phyloP scores from a whole-genome alignment of 305 asterid genomes.

The Ajuga reptans region DNA sequence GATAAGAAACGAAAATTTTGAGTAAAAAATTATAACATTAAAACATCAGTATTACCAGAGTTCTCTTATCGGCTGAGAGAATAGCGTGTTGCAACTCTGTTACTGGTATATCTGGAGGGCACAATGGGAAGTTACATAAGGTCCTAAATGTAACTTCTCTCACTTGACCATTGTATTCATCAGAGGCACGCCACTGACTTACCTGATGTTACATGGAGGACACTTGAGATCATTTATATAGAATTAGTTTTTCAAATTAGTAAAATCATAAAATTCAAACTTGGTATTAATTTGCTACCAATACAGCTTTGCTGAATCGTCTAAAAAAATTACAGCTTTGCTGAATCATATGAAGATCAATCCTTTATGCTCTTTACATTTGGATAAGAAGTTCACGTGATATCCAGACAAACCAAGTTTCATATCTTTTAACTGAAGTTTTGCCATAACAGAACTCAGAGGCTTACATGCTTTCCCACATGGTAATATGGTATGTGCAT shows the following conservation, averaged over 20 bases:
- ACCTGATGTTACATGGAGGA: slow-evolving; percentile 41
- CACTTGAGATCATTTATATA: slow-evolving; percentile 10
- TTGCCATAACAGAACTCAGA: neutral
- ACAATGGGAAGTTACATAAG: slow-evolving; percentile 78
- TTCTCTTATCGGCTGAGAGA: slow-evolving; percentile 56
- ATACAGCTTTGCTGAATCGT: neutral
- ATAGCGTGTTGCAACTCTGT: slow-evolving; percentile 72
- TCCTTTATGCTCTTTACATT: neutral
- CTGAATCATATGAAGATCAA: neutral
- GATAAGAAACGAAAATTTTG: too few species aligned
- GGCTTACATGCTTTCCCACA: neutral
- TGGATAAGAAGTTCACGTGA: neutral
- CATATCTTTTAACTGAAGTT: neutral
- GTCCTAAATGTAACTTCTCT: slow-evolving; percentile 75
- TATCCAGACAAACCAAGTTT: neutral
- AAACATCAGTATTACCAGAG: slow-evolving; percentile 41
- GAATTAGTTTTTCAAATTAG: slow-evolving; percentile 13
- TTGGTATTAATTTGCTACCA: neutral
- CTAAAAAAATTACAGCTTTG: too few species aligned
- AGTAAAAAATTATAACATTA: neutral
- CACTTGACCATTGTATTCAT: slow-evolving; percentile 73
- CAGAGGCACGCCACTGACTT: slow-evolving; percentile 73
- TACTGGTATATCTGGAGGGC: slow-evolving; percentile 91
- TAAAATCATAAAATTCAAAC: slow-evolving; percentile 1
- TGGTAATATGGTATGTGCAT: neutral